These are phyloP conservation scores for Hibiscus mutabilis DNA, from an alignment of 345 rosid genomes.

Conservation along the genomic window DNA sequence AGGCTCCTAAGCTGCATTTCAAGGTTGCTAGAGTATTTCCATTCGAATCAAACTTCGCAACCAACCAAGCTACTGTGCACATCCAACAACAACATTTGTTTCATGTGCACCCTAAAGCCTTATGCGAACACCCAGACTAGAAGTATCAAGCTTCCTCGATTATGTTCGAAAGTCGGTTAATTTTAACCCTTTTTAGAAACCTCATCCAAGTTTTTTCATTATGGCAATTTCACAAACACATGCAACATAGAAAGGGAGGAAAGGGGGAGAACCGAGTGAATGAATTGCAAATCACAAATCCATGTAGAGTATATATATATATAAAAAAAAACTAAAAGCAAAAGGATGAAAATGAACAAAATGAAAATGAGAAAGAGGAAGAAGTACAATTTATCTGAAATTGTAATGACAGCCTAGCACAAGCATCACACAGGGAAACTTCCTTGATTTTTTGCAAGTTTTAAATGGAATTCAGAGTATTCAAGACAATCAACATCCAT, in stretches of 20 bases:
- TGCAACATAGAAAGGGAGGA: not conserved
- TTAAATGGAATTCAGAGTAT: not conserved
- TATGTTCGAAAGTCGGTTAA: not conserved
- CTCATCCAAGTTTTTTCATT: not conserved
- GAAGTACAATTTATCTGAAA: not conserved
- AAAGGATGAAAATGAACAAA: not conserved
- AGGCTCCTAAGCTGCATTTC: too few species aligned
- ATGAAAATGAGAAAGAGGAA: not conserved
- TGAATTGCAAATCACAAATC: not conserved
- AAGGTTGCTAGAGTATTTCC: not conserved
- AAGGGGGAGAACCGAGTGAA: not conserved
- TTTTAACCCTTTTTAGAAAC: not conserved
- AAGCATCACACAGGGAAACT: not conserved
- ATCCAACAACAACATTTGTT: not conserved
- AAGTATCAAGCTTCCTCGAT: not conserved
- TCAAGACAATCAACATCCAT: not conserved
- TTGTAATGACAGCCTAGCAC: not conserved
- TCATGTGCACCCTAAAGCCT: not conserved
- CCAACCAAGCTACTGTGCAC: not conserved
- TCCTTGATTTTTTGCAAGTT: not conserved
- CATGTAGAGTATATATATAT: not conserved
- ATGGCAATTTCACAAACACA: constrained; percentile 8
- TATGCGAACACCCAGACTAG: not conserved
- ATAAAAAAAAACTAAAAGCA: not conserved
- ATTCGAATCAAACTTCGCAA: not conserved